A percentile compares a stretch with the other conserved stretches of the same genome.
These are phyloP conservation scores for Tricholoma bakamatsutake DNA, from an alignment of 768 basidiomycete genomes.

Conservation along the genomic window DNA sequence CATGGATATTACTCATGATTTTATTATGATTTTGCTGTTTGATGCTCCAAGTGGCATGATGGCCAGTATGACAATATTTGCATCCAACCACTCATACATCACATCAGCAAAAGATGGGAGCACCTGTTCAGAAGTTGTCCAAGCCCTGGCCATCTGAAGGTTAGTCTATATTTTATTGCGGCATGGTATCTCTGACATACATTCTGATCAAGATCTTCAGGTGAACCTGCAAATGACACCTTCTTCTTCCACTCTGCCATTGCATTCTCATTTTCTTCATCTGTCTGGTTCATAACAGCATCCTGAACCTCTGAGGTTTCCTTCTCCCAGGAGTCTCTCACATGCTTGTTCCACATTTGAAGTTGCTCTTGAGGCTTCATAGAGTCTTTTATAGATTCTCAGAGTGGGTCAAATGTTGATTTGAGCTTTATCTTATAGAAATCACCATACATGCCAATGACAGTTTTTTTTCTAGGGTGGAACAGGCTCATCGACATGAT, in stretches of 20 bases:
- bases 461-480: too few relatives aligned
- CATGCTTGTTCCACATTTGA: too few relatives aligned
- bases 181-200: background rate
- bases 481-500: too few relatives aligned
- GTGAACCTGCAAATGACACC: background rate
- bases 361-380: too few relatives aligned
- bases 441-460: too few relatives aligned
- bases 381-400: too few relatives aligned
- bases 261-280: background rate
- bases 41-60: background rate
- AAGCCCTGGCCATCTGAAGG: background rate
- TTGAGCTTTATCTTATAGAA: too few relatives aligned
- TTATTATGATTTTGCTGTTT: background rate
- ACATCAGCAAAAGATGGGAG: background rate
- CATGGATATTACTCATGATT: background rate
- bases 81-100: background rate
- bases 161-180: background rate
- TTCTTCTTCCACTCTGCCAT: background rate
- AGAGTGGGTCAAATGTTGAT: too few relatives aligned
- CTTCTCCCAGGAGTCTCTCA: too few relatives aligned
- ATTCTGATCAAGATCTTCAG: background rate
- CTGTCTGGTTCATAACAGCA: background rate
- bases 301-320: too few relatives aligned
- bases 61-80: background rate
- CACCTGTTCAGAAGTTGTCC: background rate